Percentiles rank a stretch among this genome's conserved stretches.
phyloP scores from a whole-genome alignment of 805 yeast species.

The Scheffersomyces stipitis region DNA sequence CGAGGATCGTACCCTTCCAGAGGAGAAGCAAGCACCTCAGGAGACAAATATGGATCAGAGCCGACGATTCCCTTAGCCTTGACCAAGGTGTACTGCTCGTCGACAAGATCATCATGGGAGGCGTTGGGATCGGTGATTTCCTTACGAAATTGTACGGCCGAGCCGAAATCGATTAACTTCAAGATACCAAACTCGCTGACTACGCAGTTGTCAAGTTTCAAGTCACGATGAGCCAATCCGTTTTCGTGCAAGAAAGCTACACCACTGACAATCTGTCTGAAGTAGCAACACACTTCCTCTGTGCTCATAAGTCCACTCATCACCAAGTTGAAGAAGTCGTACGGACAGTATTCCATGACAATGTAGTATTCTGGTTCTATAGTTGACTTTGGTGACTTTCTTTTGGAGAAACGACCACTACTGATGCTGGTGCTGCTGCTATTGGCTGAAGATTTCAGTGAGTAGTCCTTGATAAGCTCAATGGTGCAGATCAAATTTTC shows the following conservation, averaged over 20 bases:
- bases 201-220: conserved; percentile 92
- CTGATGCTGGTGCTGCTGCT: conserved; percentile 3
- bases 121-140: conserved; percentile 25
- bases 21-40: conserved; percentile 66
- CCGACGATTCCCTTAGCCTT: conserved; percentile 87
- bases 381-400: conserved; percentile 23
- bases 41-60: conserved; percentile 93
- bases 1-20: conserved; percentile 73
- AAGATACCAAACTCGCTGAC: conserved; percentile 72
- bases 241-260: conserved; percentile 71
- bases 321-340: conserved; percentile 88
- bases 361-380: conserved; percentile 49
- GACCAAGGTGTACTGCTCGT: conserved; percentile 50
- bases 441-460: conserved; percentile 1
- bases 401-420: conserved; percentile 1
- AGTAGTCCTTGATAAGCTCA: conserved; percentile 74
- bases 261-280: conserved; percentile 77
- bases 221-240: conserved; percentile 91
- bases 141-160: conserved; percentile 79
- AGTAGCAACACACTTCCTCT: conserved; percentile 74
- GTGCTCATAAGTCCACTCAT: conserved; percentile 81
- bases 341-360: conserved; percentile 91
- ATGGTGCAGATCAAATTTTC: conserved; percentile 77
- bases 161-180: conserved; percentile 90
- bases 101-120: conserved; percentile 20